Evolutionary conservation across 2,329 filamentous ascomycete genomes (phyloP), one percentile per base, ranked within the genome.

Genomic region (Verticillium albo-atrum): DNA sequence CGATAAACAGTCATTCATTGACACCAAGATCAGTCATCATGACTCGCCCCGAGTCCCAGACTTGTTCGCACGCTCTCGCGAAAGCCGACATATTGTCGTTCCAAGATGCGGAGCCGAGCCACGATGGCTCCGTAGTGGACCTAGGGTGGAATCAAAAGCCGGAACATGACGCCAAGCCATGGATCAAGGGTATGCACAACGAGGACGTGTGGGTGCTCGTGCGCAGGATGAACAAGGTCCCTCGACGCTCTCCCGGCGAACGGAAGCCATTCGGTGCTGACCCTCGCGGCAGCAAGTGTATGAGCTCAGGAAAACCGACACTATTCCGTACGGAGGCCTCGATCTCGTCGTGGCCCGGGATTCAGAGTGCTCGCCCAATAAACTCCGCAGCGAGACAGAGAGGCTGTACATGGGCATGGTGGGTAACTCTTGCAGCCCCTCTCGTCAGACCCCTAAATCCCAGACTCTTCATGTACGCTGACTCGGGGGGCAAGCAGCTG

Each of bases 321-420:
- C 80, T 57, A 73, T 80, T 4, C 78, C 81, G 6, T 77, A 81
- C 3, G 84, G 84, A 27, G 80, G 80, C 15, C 71, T 89, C 32
- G 86, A 89, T 68, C 74, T 88, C 55, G 85, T 85, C 61, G 82
- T 86, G 50, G 82, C 84, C 4, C 81, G 85, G 56, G 83, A 87
- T 62, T 85, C 87, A 65, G 83, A 88, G 58, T 88, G n/a, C 30
- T 52, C 58, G 3, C 58, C 58, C 3, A 59, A 59, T 47, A 59
- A 59, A 15, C 37, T 59, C 6, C 58, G 58, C 20, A 55, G 52
- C 3, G 52, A 59, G 20, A 32, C 88, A 68, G 86, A 88, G 68
- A 77, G 86, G 35, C 74, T 88, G 28, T 88, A 89, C 66, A 86
- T 86, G 76, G 86, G 84, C 0, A 79, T 88, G 7, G 61, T 62